phyloP scores from a whole-genome alignment of 768 basidiomycete species.

The Suillus alpinus region DNA sequence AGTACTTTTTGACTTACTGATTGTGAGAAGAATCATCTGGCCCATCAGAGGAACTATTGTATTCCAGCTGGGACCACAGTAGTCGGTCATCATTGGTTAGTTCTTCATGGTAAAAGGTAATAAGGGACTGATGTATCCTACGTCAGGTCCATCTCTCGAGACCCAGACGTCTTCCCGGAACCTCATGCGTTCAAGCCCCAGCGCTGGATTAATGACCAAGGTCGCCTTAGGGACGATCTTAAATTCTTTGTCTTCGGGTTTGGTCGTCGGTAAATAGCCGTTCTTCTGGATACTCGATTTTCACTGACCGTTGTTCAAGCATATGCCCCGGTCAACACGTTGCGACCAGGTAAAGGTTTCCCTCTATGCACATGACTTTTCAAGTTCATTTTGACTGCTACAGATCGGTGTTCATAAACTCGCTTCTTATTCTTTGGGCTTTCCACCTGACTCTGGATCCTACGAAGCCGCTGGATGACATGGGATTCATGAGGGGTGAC shows the following conservation, averaged over 20 bases:
- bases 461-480: background rate
- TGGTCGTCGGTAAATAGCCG: background rate
- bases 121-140: background rate
- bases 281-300: background rate
- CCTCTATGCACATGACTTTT: background rate
- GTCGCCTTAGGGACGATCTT: background rate
- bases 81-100: background rate
- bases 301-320: background rate
- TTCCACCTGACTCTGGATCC: background rate
- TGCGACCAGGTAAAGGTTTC: background rate
- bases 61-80: background rate
- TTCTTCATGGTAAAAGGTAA: background rate
- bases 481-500: background rate
- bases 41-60: background rate
- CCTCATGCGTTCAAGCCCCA: background rate
- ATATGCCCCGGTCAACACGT: background rate
- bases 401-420: background rate
- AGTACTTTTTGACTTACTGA: background rate
- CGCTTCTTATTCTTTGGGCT: background rate
- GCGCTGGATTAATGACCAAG: background rate
- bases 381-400: background rate
- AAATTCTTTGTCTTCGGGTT: background rate
- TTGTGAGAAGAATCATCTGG: background rate
- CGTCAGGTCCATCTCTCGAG: background rate
- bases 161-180: background rate